Base-by-base conservation (phyloP, 78 protist species). In the Diacronema lutheri region DNA sequence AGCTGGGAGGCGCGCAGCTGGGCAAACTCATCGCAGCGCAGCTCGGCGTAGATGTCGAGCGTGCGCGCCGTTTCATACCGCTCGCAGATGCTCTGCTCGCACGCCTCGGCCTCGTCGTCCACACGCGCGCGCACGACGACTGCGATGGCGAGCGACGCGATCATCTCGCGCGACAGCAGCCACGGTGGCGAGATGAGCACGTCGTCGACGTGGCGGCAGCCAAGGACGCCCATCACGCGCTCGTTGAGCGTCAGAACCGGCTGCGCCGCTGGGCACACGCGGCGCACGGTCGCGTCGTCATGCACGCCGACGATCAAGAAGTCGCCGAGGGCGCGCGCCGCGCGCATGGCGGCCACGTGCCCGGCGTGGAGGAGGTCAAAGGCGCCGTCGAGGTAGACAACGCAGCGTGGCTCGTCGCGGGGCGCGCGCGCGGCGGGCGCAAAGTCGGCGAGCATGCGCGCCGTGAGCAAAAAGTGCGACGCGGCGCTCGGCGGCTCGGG, bases 181-280 rank as follows among this genome's bases (percentile, higher is more conserved):
- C 79, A 89, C 57, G 98, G 97, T 40, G 96, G 97, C 19, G 95
- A 97, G 61, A 96, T 93, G 40, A 96, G 72, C 37, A 96, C 97
- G 79, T 96, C 98, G 88, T 94, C 97, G 1, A 92, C 95, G 38
- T n/a, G 4, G 11, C 68, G 56, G 86, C 97, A 96, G 6, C 96
- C 81, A 25, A 97, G 90, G 29, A 97, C 97, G 40, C 86, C 41
- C 14, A 97, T 88, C 19, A 83, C 90, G 55, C 99, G 92, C 92
- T 97, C 99, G 44, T 95, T 92, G 58, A 92, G 81, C 83, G 92
- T 96, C 96, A 97, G 90, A 61, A 97, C 94, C 38, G 99, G 99
- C 85, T 12, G 29, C 46, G 44, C n/a, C 11, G 33, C 44, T 7
- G 25, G 23, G 46, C 20, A 46, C 26, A 38, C 44, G 4, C 26